phyloP scores from a whole-genome alignment of 495 filamentous ascomycete species.

The Penicillium angulare region DNA sequence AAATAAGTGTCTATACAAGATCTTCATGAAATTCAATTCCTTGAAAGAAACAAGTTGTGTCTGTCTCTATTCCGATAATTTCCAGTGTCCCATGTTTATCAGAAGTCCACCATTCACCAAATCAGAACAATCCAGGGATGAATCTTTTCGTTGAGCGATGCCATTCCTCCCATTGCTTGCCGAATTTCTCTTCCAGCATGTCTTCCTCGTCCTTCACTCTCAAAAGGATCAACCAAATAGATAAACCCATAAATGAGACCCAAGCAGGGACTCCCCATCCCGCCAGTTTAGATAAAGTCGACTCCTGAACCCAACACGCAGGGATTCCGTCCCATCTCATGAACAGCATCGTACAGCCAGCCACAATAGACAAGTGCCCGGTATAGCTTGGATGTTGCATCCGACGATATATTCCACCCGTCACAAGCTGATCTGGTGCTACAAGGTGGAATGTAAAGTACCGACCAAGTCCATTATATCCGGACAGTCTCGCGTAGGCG shows the following conservation, averaged over 20 bases:
- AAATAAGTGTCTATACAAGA: too few species aligned
- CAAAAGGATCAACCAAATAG: not conserved
- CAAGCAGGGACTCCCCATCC: not conserved
- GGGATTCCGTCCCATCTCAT: constrained; percentile 34
- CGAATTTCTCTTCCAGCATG: constrained; percentile 42
- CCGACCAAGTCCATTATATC: constrained; percentile 38
- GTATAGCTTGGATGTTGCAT: constrained; percentile 52
- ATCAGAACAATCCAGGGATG: constrained; percentile 23
- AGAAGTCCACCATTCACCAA: not conserved
- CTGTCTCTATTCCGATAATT: too few species aligned
- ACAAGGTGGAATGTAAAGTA: constrained; percentile 50
- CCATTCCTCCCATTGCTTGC: constrained; percentile 45
- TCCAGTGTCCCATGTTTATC: not conserved
- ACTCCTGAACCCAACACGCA: constrained; percentile 20
- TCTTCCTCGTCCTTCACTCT: constrained; percentile 39
- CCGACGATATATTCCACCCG: constrained; percentile 41
- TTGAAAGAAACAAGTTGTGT: too few species aligned
- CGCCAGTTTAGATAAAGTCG: not conserved
- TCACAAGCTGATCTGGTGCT: constrained; percentile 40
- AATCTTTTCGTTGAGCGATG: constrained; percentile 30
- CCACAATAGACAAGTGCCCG: constrained; percentile 22
- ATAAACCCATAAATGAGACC: not conserved
- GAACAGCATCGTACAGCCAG: constrained; percentile 20
- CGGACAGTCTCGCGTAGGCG: constrained; percentile 29
- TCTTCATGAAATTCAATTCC: too few species aligned